These are phyloP conservation scores for Dalbergia cochinchinensis DNA, from an alignment of 306 rosid genomes.

Conservation along the genomic window DNA sequence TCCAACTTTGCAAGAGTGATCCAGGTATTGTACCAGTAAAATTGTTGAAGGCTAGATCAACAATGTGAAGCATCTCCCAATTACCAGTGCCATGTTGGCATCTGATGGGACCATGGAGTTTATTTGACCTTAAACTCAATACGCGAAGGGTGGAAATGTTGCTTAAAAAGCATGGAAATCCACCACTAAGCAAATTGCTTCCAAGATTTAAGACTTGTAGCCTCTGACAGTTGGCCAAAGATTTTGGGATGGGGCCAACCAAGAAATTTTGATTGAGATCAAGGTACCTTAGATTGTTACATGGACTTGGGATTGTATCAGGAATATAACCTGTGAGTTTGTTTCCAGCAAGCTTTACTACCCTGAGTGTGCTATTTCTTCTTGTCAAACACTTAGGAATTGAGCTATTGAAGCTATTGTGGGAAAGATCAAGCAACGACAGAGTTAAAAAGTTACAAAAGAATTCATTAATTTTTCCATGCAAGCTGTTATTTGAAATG, in stretches of 20 bases:
- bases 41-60: constrained; percentile 48
- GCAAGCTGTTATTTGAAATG: constrained; percentile 34
- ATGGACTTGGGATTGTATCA: not conserved
- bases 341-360: constrained; percentile 41
- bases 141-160: constrained; percentile 31
- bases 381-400: constrained; percentile 44
- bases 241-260: constrained; percentile 40
- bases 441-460: constrained; percentile 34
- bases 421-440: constrained; percentile 50
- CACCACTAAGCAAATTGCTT: constrained; percentile 17
- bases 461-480: constrained; percentile 30
- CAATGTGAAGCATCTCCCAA: constrained; percentile 48
- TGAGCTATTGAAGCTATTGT: constrained; percentile 35
- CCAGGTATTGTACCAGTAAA: constrained; percentile 46
- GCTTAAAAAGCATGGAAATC: constrained; percentile 46
- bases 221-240: constrained; percentile 42
- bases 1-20: constrained; percentile 36
- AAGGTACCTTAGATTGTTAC: constrained; percentile 33
- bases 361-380: not conserved
- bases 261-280: constrained; percentile 46
- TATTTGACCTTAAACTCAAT: constrained; percentile 37
- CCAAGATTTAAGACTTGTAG: constrained; percentile 43
- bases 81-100: constrained; percentile 29
- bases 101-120: not conserved
- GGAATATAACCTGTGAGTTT: constrained; percentile 34